These are phyloP conservation scores for Lepidium sativum DNA, from an alignment of 345 rosid species.

Conservation along the genomic window DNA sequence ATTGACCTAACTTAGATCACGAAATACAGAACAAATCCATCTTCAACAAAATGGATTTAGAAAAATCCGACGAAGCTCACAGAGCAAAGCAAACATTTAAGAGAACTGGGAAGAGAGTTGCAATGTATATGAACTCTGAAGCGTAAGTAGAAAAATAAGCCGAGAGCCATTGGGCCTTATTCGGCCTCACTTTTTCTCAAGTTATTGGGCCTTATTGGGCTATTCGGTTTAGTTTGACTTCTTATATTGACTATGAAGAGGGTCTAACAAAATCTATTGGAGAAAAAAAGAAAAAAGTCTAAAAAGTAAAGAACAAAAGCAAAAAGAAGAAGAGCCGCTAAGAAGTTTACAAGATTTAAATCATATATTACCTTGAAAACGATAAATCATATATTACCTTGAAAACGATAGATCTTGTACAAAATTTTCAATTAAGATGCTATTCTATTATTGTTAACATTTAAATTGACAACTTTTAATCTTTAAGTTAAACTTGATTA, in stretches of 20 bases:
- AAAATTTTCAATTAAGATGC: too few species aligned
- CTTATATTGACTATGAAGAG: too few species aligned
- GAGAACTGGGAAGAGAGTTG: not conserved
- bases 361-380: not conserved
- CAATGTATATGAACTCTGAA: not conserved
- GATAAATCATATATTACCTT: too few species aligned
- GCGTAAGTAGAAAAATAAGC: not conserved
- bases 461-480: too few species aligned
- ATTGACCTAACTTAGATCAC: not conserved
- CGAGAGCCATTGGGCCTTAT: not conserved
- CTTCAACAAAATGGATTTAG: not conserved
- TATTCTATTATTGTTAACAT: too few species aligned
- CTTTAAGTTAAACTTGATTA: too few species aligned
- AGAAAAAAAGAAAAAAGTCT: too few species aligned
- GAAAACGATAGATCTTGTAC: too few species aligned
- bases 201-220: not conserved
- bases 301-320: not conserved
- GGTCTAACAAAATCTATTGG: too few species aligned
- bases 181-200: not conserved
- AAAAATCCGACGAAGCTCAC: not conserved
- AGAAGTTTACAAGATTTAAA: too few species aligned
- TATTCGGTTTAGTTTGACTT: not conserved
- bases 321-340: slow-evolving; percentile 1
- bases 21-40: not conserved
- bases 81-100: not conserved